phyloP scores from a whole-genome alignment of 176 grass and related monocot species.

The Oryza rufipogon region DNA sequence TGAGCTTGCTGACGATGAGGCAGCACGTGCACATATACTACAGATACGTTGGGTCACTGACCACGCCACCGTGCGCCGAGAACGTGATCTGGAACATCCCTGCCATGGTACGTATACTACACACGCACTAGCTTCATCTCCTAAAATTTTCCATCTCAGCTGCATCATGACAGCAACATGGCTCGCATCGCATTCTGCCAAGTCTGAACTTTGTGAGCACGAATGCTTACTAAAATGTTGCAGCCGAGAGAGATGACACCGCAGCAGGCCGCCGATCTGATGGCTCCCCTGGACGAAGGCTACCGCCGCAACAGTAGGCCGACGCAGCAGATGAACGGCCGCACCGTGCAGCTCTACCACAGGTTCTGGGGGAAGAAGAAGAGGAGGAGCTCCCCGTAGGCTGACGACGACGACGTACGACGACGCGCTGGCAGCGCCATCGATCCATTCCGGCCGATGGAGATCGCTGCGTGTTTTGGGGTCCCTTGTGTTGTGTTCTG shows the following conservation, averaged over 20 bases:
- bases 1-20: slow-evolving; percentile 50
- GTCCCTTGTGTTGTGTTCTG: background rate
- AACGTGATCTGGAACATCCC: slow-evolving; percentile 85
- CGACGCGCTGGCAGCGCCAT: background rate
- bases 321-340: slow-evolving; percentile 57
- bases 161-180: background rate
- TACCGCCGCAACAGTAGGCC: slow-evolving; percentile 73
- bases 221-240: background rate
- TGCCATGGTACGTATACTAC: slow-evolving; percentile 39
- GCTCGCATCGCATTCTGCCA: background rate
- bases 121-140: background rate
- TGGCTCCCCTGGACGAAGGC: slow-evolving; percentile 51
- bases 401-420: background rate
- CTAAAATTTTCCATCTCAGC: background rate
- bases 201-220: background rate
- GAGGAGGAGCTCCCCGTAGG: slow-evolving; percentile 21
- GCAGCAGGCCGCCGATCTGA: slow-evolving; percentile 60
- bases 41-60: slow-evolving; percentile 79
- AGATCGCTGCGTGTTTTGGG: background rate
- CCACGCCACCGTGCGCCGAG: slow-evolving; percentile 92
- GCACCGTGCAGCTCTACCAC: slow-evolving; percentile 66
- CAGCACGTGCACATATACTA: slow-evolving; percentile 56
- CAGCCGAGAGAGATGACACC: slow-evolving; percentile 70
- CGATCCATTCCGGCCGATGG: background rate
- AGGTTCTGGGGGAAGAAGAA: slow-evolving; percentile 14